These are phyloP conservation scores for Coemansia guatemalensis DNA, from an alignment of 192 early-diverging fungal genomes.

Conservation along the genomic window DNA sequence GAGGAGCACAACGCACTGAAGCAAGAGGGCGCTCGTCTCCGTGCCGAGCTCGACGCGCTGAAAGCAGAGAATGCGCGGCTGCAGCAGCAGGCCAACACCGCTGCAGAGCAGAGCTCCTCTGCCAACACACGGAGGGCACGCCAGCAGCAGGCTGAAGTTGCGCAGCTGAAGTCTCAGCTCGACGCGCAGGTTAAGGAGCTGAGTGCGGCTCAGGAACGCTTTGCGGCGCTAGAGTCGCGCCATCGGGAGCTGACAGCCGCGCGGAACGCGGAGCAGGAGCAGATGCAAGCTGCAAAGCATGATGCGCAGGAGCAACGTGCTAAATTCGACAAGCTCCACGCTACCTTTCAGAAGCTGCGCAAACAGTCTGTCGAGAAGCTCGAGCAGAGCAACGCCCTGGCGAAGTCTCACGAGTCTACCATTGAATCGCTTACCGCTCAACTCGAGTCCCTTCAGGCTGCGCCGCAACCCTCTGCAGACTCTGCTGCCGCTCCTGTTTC, in stretches of 20 bases:
- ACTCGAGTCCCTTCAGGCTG: slow-evolving; percentile 16
- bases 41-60: slow-evolving; percentile 15
- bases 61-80: slow-evolving; percentile 7
- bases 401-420: slow-evolving; percentile 29
- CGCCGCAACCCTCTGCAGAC: slow-evolving; percentile 2
- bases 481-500: not conserved
- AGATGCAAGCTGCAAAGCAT: not conserved
- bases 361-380: slow-evolving; percentile 40
- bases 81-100: not conserved
- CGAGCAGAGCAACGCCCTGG: slow-evolving; percentile 14
- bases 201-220: not conserved
- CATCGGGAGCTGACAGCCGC: not conserved
- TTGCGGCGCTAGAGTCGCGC: slow-evolving; percentile 4
- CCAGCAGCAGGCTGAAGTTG: slow-evolving; percentile 25
- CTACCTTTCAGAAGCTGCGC: slow-evolving; percentile 41
- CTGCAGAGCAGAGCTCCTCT: slow-evolving; percentile 9
- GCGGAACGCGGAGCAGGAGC: slow-evolving; percentile 2
- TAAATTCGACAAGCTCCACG: slow-evolving; percentile 37
- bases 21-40: slow-evolving; percentile 44
- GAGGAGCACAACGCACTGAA: slow-evolving; percentile 72
- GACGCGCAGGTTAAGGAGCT: slow-evolving; percentile 12
- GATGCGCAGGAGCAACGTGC: slow-evolving; percentile 19
- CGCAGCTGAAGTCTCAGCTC: slow-evolving; percentile 13
- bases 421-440: slow-evolving; percentile 33
- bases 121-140: slow-evolving; percentile 8